Evolutionary conservation across 2,329 filamentous ascomycete genomes (phyloP).

Genomic region (Colletotrichum zoysiae): DNA sequence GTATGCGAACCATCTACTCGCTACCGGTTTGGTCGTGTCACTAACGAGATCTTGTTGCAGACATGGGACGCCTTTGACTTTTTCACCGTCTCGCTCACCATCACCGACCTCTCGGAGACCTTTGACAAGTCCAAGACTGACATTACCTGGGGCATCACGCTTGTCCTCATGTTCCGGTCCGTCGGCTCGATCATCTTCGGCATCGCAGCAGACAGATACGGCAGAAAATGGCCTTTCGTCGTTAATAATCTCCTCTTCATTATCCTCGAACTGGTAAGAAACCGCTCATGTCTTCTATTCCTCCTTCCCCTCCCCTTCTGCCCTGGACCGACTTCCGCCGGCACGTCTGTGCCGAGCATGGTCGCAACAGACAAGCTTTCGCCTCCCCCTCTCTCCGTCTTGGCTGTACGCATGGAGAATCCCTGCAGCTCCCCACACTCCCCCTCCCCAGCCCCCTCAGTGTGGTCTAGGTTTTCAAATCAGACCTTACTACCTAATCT

Average conservation of each 20-base stretch:
- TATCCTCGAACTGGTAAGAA: constrained; percentile 74
- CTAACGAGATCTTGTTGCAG: constrained; percentile 48
- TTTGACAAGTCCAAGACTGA: constrained; percentile 68
- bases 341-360: constrained; percentile 28
- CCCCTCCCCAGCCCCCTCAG: neutral
- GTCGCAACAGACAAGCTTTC: constrained; percentile 39
- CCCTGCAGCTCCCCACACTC: constrained; percentile 30
- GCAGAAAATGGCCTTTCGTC: constrained; percentile 79
- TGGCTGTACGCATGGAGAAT: constrained; percentile 34
- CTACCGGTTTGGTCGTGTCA: neutral
- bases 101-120: constrained; percentile 63
- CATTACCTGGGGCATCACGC: constrained; percentile 74
- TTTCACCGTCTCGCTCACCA: constrained; percentile 72
- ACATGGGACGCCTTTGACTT: constrained; percentile 76
- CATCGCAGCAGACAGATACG: constrained; percentile 67
- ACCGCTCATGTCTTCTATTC: constrained; percentile 20
- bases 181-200: constrained; percentile 68
- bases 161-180: constrained; percentile 72
- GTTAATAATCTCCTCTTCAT: constrained; percentile 81
- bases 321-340: constrained; percentile 8
- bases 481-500: too few species aligned
- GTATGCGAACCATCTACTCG: constrained; percentile 50
- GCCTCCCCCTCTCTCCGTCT: constrained; percentile 26
- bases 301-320: neutral
- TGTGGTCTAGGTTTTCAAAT: too few species aligned